These are phyloP conservation scores for Dicorynia guianensis DNA, from an alignment of 306 rosid species.

Conservation along the genomic window DNA sequence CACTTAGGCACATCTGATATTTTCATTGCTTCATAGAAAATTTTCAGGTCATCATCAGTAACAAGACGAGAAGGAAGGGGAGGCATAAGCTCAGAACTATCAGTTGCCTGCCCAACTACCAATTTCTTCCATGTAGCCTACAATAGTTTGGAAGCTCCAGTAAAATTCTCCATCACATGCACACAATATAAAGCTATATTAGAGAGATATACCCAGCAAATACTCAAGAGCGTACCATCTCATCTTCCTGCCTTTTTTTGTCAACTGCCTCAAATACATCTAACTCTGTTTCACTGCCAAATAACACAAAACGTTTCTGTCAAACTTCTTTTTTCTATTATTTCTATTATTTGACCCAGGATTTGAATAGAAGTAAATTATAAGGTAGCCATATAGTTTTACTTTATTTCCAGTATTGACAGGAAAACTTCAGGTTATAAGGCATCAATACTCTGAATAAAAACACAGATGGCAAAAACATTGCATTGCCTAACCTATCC, in stretches of 20 bases:
- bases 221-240: conserved; percentile 63
- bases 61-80: conserved; percentile 88
- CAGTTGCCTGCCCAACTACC: conserved; percentile 54
- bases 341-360: background rate
- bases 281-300: conserved; percentile 89
- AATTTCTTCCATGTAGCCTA: conserved; percentile 89
- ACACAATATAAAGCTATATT: conserved; percentile 20
- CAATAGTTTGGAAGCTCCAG: conserved; percentile 23
- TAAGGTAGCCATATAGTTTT: no score
- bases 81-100: conserved; percentile 60
- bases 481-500: no score
- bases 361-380: background rate
- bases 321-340: background rate
- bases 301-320: conserved; percentile 33
- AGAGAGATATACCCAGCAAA: conserved; percentile 28
- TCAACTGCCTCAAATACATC: conserved; percentile 95
- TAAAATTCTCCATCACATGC: conserved; percentile 22
- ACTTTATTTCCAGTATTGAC: no score
- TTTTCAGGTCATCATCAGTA: conserved; percentile 86
- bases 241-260: conserved; percentile 76
- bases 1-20: conserved; percentile 75
- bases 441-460: no score
- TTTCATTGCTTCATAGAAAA: conserved; percentile 87
- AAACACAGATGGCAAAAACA: no score
- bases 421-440: no score